Base-by-base conservation (phyloP, 257 asterid species). In the Thymus quinquecostatus region DNA sequence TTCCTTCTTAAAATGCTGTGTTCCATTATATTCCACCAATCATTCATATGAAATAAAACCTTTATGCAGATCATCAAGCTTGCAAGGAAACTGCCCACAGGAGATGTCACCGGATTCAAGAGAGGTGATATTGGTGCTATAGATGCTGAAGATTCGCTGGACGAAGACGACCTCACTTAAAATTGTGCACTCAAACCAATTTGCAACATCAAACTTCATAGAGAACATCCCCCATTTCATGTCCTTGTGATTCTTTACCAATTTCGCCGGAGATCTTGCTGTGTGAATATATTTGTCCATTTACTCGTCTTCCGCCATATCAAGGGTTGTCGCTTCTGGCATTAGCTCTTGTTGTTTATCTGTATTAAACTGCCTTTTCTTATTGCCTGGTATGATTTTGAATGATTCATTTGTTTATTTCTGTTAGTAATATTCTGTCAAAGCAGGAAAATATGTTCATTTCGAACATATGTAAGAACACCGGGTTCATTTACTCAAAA, bases 81-180 rank as follows among this genome's bases (percentile, higher is more conserved):
- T 64, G 98, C 98, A 59, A 87, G 97, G 87, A 95, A 95, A 81
- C 59, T 95, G 73, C 98, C 99, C 1, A 92, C 91, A 0, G 96
- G 97, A 56, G 99, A 95, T 75, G 92, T 89, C 1, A 80, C 83
- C 12, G 77, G 81, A 6, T 74, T 89, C 55, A 92, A 85, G 84
- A 80, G 68, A 68, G 88, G 80, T 10, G 80, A 78, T 36, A 12
- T 64, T 66, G 88, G 80, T 10, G 79, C 79, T 41, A 12, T 64
- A n/a, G 86, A 79, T 43, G 89, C 80, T 9, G 76, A 78, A 53
- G 96, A 89, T 28, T 85, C 79, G 53, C 60, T 92, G 41, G 99
- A 95, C 73, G 98, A 95, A 80, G 96, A 92, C 74, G 99, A 95
- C 75, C 98, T 95, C 40, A 89, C 99, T 64, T 95, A 82, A 47